Evolutionary conservation across 345 rosid genomes (phyloP).

Genomic region (Lepidium aucheri): DNA sequence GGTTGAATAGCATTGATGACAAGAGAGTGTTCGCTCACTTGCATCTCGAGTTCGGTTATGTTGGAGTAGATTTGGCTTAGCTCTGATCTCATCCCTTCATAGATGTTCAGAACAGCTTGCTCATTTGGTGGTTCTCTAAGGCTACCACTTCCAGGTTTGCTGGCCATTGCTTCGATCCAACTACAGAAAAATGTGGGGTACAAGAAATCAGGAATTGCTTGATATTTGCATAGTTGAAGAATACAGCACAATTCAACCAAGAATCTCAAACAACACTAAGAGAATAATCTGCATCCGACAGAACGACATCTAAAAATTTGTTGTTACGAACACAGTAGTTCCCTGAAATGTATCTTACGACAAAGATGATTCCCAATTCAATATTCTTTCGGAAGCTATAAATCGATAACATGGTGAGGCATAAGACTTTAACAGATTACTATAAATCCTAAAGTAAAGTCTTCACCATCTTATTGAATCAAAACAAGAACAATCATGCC

Average conservation of each 20-base stretch:
- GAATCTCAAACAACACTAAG: neutral
- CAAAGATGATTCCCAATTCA: neutral
- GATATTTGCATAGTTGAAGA: neutral
- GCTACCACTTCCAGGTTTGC: slow-evolving; percentile 37
- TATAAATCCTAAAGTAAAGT: neutral
- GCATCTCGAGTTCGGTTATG: slow-evolving; percentile 95
- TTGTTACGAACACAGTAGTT: neutral
- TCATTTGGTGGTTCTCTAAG: slow-evolving; percentile 52
- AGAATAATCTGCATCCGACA: neutral
- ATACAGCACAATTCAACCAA: neutral
- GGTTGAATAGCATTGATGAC: slow-evolving; percentile 87
- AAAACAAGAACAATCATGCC: neutral
- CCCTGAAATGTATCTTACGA: neutral
- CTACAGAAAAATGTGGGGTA: neutral
- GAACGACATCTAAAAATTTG: neutral
- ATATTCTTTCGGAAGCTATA: neutral
- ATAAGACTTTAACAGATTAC: neutral
- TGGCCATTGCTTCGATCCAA: slow-evolving; percentile 47
- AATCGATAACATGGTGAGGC: neutral
- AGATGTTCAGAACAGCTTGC: slow-evolving; percentile 63
- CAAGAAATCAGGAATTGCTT: neutral
- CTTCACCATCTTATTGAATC: neutral
- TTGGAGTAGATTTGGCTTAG: slow-evolving; percentile 86
- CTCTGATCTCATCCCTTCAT: slow-evolving; percentile 64
- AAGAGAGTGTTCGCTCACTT: slow-evolving; percentile 76